phyloP scores from a whole-genome alignment of 257 asterid species.

The Solanum infundibuliforme region DNA sequence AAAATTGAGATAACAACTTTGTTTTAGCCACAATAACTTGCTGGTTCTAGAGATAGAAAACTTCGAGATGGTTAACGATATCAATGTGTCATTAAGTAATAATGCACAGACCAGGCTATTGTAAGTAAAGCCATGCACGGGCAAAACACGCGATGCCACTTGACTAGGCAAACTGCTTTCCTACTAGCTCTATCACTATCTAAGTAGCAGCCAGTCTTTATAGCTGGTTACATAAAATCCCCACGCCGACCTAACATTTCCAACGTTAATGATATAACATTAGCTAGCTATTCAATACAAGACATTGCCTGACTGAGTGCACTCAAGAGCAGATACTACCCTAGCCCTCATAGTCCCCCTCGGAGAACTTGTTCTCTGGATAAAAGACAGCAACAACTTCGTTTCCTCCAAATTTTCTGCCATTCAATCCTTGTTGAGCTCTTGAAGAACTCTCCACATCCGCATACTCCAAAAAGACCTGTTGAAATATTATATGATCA shows the following conservation, averaged over 20 bases:
- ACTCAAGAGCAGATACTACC: background rate
- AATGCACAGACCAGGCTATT: background rate
- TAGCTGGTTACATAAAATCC: background rate
- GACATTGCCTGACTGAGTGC: background rate
- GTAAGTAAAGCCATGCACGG: background rate
- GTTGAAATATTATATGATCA: background rate
- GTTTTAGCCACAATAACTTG: background rate
- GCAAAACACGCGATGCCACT: background rate
- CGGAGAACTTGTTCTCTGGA: constrained; percentile 66
- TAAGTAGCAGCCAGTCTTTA: background rate
- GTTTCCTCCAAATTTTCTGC: constrained; percentile 88
- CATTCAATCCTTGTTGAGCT: constrained; percentile 78
- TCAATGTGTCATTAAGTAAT: background rate
- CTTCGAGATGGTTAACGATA: background rate
- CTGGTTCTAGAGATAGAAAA: background rate
- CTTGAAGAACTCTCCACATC: constrained; percentile 65
- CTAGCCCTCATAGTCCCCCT: constrained; percentile 70
- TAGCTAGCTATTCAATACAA: background rate
- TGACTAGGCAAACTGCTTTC: background rate
- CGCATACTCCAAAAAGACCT: constrained; percentile 44
- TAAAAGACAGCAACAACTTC: constrained; percentile 79
- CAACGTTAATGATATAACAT: background rate
- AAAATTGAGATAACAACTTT: background rate
- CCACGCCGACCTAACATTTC: background rate
- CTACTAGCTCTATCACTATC: background rate